Evolutionary conservation across 352 stramenopile genomes (phyloP).

Genomic region (Pythium brachiatum): DNA sequence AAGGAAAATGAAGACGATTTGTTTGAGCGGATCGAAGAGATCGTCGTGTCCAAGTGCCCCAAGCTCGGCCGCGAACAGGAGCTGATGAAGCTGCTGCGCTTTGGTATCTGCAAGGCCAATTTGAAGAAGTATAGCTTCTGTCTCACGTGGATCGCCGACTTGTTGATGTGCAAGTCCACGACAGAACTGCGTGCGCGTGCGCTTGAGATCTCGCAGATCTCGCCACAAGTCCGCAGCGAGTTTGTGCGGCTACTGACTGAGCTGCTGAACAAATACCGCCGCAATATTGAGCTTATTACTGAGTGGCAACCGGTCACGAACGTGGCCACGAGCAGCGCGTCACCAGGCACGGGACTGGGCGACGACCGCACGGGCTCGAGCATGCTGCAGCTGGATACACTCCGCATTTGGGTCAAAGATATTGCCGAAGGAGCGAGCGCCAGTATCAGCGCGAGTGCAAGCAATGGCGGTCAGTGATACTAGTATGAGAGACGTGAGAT

Average conservation of each 20-base stretch:
- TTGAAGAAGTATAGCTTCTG: conserved; percentile 84
- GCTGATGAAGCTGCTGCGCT: conserved; percentile 56
- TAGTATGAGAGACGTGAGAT: background rate
- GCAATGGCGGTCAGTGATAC: background rate
- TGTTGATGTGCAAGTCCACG: conserved; percentile 60
- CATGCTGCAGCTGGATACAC: conserved; percentile 48
- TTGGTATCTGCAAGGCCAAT: conserved; percentile 77
- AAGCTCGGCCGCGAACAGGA: conserved; percentile 47
- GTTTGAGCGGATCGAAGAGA: conserved; percentile 61
- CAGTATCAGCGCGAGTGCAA: background rate
- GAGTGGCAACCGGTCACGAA: conserved; percentile 60
- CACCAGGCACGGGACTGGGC: conserved; percentile 12
- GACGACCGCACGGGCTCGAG: conserved; percentile 1
- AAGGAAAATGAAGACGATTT: conserved; percentile 65
- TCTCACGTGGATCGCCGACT: conserved; percentile 74
- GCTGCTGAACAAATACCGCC: conserved; percentile 48
- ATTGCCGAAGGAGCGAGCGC: conserved; percentile 6
- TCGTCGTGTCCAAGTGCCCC: conserved; percentile 61
- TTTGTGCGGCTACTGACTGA: conserved; percentile 65
- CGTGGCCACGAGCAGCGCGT: conserved; percentile 4
- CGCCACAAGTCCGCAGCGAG: conserved; percentile 58
- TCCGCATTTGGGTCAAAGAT: conserved; percentile 76
- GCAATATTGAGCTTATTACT: conserved; percentile 68
- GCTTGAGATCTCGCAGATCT: conserved; percentile 71
- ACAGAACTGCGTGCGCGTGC: conserved; percentile 62